Evolutionary conservation across 176 grass and related monocot species (phyloP).

Genomic region (Tillandsia fasciculata): DNA sequence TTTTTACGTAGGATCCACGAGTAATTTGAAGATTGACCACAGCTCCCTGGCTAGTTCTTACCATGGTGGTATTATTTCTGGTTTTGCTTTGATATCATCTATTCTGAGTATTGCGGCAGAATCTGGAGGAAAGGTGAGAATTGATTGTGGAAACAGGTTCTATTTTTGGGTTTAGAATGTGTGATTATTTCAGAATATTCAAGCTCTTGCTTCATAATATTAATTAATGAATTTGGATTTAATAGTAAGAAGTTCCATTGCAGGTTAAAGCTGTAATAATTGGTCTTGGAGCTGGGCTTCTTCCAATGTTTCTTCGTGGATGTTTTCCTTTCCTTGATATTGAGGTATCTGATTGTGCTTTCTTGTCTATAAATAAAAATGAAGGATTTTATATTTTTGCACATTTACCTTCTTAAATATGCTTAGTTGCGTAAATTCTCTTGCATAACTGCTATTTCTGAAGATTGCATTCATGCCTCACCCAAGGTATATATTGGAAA

Average conservation of each 20-base stretch:
- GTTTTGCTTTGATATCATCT: conserved; percentile 75
- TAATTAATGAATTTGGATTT: neutral
- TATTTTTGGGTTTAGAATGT: neutral
- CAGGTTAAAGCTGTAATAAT: conserved; percentile 61
- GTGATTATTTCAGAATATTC: neutral
- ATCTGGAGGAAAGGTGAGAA: conserved; percentile 56
- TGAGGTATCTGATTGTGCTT: conserved; percentile 32
- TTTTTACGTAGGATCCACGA: conserved; percentile 47
- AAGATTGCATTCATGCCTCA: too few species aligned
- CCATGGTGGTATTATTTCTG: conserved; percentile 78
- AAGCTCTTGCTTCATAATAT: neutral
- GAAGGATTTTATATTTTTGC: too few species aligned
- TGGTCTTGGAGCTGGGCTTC: conserved; percentile 85
- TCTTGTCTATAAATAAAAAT: too few species aligned
- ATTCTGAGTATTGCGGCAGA: conserved; percentile 36
- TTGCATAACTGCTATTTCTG: too few species aligned
- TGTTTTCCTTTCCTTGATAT: conserved; percentile 80
- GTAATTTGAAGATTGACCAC: conserved; percentile 57
- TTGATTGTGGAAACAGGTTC: neutral
- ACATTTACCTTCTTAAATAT: too few species aligned
- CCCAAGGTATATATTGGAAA: too few species aligned
- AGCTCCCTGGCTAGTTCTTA: conserved; percentile 79
- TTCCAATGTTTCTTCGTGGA: conserved; percentile 94
- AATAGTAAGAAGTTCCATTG: neutral
- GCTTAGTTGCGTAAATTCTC: neutral